Evolutionary conservation across 2,329 filamentous ascomycete species (phyloP).

Genomic region (Clonostachys rosea): DNA sequence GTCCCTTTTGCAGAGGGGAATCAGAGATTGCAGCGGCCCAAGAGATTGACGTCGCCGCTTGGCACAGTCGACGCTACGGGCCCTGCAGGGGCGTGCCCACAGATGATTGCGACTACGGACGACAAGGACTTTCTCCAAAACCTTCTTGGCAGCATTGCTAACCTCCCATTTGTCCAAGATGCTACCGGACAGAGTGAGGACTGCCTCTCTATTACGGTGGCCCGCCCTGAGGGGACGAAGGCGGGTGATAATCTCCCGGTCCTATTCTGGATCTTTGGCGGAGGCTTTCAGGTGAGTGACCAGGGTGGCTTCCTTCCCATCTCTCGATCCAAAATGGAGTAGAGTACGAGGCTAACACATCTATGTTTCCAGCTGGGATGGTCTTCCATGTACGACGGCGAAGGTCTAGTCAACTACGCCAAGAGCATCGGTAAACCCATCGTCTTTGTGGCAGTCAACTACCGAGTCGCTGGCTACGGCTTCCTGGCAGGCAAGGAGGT

Average conservation of each 20-base stretch:
- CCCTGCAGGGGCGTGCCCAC: constrained; percentile 60
- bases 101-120: constrained; percentile 46
- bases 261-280: constrained; percentile 53
- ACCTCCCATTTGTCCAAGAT: constrained; percentile 37
- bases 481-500: constrained; percentile 55
- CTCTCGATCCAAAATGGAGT: too few relatives aligned
- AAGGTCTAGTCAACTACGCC: constrained; percentile 21
- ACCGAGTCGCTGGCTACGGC: constrained; percentile 52
- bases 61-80: constrained; percentile 56
- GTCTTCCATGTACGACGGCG: constrained; percentile 28
- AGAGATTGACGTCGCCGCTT: constrained; percentile 46
- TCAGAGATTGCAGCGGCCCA: constrained; percentile 65
- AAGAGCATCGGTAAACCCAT: constrained; percentile 46
- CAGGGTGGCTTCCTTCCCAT: background rate
- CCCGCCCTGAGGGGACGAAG: constrained; percentile 35
- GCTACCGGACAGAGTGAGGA: constrained; percentile 41
- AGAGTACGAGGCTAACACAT: background rate
- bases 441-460: constrained; percentile 61
- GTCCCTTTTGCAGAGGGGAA: constrained; percentile 71
- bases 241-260: constrained; percentile 43
- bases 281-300: constrained; percentile 30
- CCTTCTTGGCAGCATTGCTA: constrained; percentile 27
- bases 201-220: constrained; percentile 43
- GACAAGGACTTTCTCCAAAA: constrained; percentile 22
- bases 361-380: constrained; percentile 14